phyloP scores from a whole-genome alignment of 805 yeast genomes.

The Candida loeiensis region DNA sequence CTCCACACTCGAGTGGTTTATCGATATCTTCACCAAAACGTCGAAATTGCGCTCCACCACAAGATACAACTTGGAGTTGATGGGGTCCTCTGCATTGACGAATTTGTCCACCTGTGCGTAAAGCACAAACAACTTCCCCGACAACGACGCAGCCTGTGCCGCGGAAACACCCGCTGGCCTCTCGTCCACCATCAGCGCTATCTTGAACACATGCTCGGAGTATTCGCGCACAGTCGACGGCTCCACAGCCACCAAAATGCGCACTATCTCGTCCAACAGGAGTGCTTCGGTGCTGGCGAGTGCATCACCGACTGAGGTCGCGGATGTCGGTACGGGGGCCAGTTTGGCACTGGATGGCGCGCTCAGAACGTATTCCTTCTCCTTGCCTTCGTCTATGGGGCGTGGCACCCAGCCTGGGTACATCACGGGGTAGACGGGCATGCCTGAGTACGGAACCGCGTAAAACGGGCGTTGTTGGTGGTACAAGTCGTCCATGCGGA shows the following conservation, averaged over 20 bases:
- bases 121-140: constrained; percentile 22
- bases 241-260: constrained; percentile 22
- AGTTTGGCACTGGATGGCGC: constrained; percentile 2
- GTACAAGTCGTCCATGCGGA: background rate
- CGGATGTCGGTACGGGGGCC: background rate
- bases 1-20: constrained; percentile 26
- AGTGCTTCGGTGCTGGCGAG: constrained; percentile 4
- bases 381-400: background rate
- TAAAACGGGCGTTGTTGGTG: background rate
- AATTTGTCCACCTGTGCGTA: constrained; percentile 23
- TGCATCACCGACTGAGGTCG: background rate
- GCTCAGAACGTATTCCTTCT: background rate
- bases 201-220: constrained; percentile 34
- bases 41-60: constrained; percentile 39
- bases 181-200: constrained; percentile 25
- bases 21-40: constrained; percentile 33
- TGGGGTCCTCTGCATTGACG: constrained; percentile 23
- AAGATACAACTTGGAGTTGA: constrained; percentile 29
- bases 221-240: constrained; percentile 36
- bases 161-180: constrained; percentile 10
- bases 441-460: background rate
- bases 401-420: background rate
- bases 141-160: constrained; percentile 17
- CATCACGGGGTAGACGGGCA: background rate
- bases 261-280: constrained; percentile 23